A percentile compares a stretch with the other conserved stretches of the same genome.
Conservation (phyloP, 441 rosid species). For the Brassica balearica region DNA sequence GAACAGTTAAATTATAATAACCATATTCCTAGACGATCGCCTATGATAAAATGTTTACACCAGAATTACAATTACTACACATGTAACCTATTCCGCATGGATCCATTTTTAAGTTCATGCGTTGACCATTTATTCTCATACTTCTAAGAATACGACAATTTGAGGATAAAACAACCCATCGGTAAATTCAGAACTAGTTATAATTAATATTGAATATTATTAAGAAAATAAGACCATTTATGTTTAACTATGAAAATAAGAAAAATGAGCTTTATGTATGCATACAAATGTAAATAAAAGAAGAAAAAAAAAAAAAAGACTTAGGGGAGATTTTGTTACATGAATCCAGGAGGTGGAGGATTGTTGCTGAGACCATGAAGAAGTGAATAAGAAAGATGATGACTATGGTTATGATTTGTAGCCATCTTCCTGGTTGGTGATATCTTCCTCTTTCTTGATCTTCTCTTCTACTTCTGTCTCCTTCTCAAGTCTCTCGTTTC, state of each 20-base stretch:
- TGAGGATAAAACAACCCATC: constrained; percentile 18
- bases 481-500: background rate
- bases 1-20: background rate
- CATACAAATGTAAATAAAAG: too few species aligned
- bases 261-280: constrained; percentile 5
- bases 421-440: constrained; percentile 60
- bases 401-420: constrained; percentile 64
- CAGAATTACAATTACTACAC: background rate
- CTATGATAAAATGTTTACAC: constrained; percentile 15
- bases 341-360: constrained; percentile 45
- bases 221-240: background rate
- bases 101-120: constrained; percentile 14
- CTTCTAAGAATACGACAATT: constrained; percentile 26
- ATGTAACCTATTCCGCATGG: constrained; percentile 1
- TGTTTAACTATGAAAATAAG: background rate
- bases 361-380: constrained; percentile 78
- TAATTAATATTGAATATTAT: background rate
- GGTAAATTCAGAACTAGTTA: background rate
- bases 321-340: constrained; percentile 58
- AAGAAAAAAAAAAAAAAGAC: background rate
- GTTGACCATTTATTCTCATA: constrained; percentile 29
- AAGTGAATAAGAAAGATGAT: constrained; percentile 71
- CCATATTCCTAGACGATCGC: background rate
- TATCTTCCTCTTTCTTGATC: constrained; percentile 45
- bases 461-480: constrained; percentile 31